phyloP scores from a whole-genome alignment of 2,329 filamentous ascomycete genomes.

The Rutstroemia sp. region DNA sequence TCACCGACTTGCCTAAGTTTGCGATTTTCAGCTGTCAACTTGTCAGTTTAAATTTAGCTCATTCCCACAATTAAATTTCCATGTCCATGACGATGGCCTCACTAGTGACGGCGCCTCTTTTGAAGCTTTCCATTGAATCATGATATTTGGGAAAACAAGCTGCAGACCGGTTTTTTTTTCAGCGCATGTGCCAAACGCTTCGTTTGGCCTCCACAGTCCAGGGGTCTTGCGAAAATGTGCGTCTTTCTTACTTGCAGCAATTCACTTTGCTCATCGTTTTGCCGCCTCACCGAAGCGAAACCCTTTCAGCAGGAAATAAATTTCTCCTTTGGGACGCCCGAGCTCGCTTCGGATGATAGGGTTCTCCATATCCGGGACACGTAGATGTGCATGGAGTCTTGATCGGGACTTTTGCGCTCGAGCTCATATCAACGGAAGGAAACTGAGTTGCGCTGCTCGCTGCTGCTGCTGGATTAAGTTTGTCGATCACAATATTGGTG shows the following conservation, averaged over 20 bases:
- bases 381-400: neutral
- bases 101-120: neutral
- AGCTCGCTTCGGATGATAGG: neutral
- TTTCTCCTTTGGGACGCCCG: neutral
- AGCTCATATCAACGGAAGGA: no score
- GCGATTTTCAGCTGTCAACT: constrained; percentile 3
- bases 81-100: neutral
- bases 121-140: neutral
- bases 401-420: neutral
- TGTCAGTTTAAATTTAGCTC: neutral
- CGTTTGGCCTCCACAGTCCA: no score
- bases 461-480: neutral
- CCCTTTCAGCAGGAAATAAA: neutral
- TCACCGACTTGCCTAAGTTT: neutral
- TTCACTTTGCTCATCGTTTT: no score
- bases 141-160: neutral
- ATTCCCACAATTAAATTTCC: neutral
- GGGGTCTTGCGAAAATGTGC: no score
- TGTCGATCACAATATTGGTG: neutral
- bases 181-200: no score
- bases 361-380: neutral
- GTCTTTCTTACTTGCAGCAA: no score
- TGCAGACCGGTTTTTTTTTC: neutral
- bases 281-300: neutral
- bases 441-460: no score